Base-by-base conservation (phyloP, 441 rosid species). In the Caryocar brasiliense region DNA sequence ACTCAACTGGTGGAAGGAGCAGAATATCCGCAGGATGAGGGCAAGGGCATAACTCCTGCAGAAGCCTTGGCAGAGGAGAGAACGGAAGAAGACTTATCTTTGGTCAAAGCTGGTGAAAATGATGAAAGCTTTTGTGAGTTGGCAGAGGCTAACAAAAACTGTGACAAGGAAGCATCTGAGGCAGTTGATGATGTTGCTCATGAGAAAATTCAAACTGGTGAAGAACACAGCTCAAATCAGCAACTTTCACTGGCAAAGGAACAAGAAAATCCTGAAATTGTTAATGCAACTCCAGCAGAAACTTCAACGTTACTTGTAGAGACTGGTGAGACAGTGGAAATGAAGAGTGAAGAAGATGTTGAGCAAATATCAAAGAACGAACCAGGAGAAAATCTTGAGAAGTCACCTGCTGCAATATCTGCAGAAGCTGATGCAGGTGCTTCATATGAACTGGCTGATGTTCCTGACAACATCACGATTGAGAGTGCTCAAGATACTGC, bases 331-430 rank as follows among this genome's bases (percentile, higher is more conserved):
- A n/a, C n/a, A n/a, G 56, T 49, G 56, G 13, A 30, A 33, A 11
- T 15, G 47, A 30, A 47, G 19, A 14, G 17, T 26, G 58, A 59
- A 61, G 55, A 65, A 38, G 67, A 63, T 15, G 14, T 24, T 8
- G 36, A 61, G 18, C 40, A 43, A 35, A 40, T 43, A 30, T 28
- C 15, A 5, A 42, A 23, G 50, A 47, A 27, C 51, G 64, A 66
- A 14, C 14, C 17, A 7, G 34, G 6, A 22, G 61, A 58, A 46
- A 41, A 49, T 25, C 40, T 45, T 48, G 65, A 52, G 34, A 29
- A 40, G 6, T 22, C 54, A 51, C 7, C 13, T 34, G n/a, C 25
- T 10, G n/a, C 2, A 19, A 29, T 47, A 17, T 29, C 58, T 4
- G 19, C 23, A 6, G 63, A 42, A 32, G 37, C 24, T n/a, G 53